phyloP scores from a whole-genome alignment of 345 rosid species.

The Hibiscus tridactylites region DNA sequence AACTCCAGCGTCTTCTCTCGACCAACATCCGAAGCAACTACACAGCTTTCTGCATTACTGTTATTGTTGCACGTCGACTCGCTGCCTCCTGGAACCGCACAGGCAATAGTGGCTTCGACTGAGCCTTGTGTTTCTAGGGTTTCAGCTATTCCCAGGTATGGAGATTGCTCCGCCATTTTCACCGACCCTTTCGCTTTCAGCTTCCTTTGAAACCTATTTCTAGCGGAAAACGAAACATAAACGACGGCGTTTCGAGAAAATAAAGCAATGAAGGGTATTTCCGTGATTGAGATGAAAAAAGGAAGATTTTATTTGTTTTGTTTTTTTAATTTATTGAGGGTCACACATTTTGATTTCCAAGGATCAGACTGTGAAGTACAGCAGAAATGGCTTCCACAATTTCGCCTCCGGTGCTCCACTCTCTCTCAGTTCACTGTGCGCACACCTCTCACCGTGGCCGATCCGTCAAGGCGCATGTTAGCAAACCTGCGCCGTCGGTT shows the following conservation, averaged over 20 bases:
- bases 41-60: constrained; percentile 39
- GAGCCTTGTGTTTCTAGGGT: constrained; percentile 31
- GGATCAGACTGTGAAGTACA: neutral
- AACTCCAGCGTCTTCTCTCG: constrained; percentile 52
- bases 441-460: constrained; percentile 18
- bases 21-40: constrained; percentile 29
- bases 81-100: constrained; percentile 34
- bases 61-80: constrained; percentile 55
- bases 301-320: too few relatives aligned
- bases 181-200: neutral
- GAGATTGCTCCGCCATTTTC: constrained; percentile 19
- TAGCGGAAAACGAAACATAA: constrained; percentile 15
- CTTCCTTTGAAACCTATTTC: neutral
- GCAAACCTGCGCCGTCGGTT: constrained; percentile 18
- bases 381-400: neutral
- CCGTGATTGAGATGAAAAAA: too few relatives aligned
- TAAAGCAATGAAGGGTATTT: too few relatives aligned
- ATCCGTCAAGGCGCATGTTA: constrained; percentile 23
- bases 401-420: neutral
- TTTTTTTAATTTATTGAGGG: neutral
- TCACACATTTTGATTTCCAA: neutral
- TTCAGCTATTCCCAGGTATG: neutral
- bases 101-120: constrained; percentile 37
- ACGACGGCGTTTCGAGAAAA: neutral
- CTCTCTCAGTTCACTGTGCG: constrained; percentile 12